Evolutionary conservation across 345 rosid genomes (phyloP).

Genomic region (Punica granatum): DNA sequence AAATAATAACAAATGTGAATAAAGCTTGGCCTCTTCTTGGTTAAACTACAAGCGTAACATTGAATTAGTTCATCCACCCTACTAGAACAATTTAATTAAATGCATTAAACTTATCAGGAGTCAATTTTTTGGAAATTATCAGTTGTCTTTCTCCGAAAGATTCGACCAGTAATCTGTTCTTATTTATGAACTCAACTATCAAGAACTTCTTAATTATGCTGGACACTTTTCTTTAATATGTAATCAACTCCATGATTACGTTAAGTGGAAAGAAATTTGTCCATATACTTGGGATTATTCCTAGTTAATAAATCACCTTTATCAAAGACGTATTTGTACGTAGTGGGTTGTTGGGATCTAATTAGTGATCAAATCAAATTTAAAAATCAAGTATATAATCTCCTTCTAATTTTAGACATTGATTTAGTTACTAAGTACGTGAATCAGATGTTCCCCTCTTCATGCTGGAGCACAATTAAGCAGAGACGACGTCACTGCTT

Average conservation of each 20-base stretch:
- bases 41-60: not conserved
- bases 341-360: slow-evolving; percentile 1
- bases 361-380: not conserved
- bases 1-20: not conserved
- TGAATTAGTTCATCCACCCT: not conserved
- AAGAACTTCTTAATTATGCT: not conserved
- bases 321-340: no score
- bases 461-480: not conserved
- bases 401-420: not conserved
- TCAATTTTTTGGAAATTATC: not conserved
- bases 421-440: not conserved
- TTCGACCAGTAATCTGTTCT: not conserved
- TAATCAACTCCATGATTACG: not conserved
- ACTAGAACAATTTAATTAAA: not conserved
- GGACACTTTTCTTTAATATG: not conserved
- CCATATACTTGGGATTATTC: not conserved
- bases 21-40: not conserved
- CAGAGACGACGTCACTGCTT: not conserved
- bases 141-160: not conserved
- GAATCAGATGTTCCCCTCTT: not conserved
- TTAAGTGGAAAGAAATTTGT: not conserved
- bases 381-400: not conserved
- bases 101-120: not conserved
- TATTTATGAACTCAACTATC: not conserved
- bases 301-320: no score